Evolutionary conservation across 345 rosid genomes (phyloP).

Genomic region (Gossypium australe): DNA sequence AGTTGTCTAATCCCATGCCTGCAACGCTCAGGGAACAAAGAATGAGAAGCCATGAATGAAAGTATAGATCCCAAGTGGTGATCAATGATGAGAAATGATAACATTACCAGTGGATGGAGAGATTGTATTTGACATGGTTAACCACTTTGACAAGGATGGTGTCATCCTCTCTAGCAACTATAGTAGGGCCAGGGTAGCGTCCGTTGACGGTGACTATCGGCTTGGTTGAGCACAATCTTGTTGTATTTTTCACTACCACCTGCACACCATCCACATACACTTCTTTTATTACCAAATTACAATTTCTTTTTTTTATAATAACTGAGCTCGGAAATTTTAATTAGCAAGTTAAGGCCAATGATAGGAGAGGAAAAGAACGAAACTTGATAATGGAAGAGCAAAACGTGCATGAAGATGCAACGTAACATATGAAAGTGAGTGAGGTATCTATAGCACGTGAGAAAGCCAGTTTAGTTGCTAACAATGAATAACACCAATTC

Average conservation of each 20-base stretch:
- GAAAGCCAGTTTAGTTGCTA: not conserved
- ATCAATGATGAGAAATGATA: not conserved
- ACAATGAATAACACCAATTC: not conserved
- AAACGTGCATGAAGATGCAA: conserved; percentile 3
- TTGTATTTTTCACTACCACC: conserved; percentile 60
- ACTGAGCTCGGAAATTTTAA: too few species aligned
- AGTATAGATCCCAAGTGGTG: not conserved
- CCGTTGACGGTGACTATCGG: conserved; percentile 36
- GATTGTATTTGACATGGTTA: conserved; percentile 56
- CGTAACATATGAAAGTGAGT: not conserved
- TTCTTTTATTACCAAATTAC: too few species aligned
- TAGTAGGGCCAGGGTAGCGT: conserved; percentile 48
- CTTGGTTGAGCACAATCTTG: conserved; percentile 63
- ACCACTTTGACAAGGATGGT: conserved; percentile 48
- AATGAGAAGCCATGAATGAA: not conserved
- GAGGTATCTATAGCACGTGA: too few species aligned
- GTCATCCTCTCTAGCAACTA: conserved; percentile 61
- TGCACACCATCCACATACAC: conserved; percentile 6
- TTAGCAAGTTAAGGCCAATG: not conserved
- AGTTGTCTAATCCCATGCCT: conserved; percentile 88
- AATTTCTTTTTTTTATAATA: too few species aligned
- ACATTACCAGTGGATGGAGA: conserved; percentile 45
- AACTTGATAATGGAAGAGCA: not conserved
- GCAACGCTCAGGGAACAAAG: not conserved
- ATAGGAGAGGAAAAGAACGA: not conserved